Percentiles rank a stretch among this genome's conserved stretches.
Conservation (phyloP, 192 early-diverging fungal species). For the Mortierella alpina region DNA sequence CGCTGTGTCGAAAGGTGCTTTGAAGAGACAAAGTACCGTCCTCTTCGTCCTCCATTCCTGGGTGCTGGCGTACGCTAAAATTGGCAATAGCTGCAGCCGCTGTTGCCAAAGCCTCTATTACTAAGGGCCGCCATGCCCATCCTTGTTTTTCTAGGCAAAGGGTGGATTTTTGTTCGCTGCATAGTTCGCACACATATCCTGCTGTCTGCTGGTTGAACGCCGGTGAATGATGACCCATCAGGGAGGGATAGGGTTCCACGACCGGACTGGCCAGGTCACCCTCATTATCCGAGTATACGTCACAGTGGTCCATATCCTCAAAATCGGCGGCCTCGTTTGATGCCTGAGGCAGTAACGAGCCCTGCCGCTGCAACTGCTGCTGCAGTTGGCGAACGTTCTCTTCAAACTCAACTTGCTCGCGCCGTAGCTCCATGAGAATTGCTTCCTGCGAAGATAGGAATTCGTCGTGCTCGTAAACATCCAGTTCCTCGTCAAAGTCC, state of each 20-base stretch:
- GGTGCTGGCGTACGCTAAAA: background rate
- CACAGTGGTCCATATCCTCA: background rate
- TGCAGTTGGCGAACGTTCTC: slow-evolving; percentile 48
- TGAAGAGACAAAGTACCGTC: background rate
- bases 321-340: slow-evolving; percentile 7
- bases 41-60: background rate
- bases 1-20: slow-evolving; percentile 1
- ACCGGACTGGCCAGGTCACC: background rate
- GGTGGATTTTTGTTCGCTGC: slow-evolving; percentile 21
- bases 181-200: slow-evolving; percentile 1
- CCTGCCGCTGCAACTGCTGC: slow-evolving; percentile 35
- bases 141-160: slow-evolving; percentile 37
- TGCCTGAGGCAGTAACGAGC: slow-evolving; percentile 22
- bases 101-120: slow-evolving; percentile 37
- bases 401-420: slow-evolving; percentile 51
- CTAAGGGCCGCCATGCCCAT: slow-evolving; percentile 19
- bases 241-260: background rate
- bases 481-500: slow-evolving; percentile 32
- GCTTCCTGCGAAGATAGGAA: slow-evolving; percentile 39
- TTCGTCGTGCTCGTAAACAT: slow-evolving; percentile 39
- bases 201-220: background rate
- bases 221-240: background rate
- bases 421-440: slow-evolving; percentile 45
- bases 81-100: slow-evolving; percentile 42
- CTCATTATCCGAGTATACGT: background rate